A percentile compares a stretch with the other conserved stretches of the same genome.
Evolutionary conservation across 352 stramenopile species (phyloP).

Genomic region (Blastocystis sp.): DNA sequence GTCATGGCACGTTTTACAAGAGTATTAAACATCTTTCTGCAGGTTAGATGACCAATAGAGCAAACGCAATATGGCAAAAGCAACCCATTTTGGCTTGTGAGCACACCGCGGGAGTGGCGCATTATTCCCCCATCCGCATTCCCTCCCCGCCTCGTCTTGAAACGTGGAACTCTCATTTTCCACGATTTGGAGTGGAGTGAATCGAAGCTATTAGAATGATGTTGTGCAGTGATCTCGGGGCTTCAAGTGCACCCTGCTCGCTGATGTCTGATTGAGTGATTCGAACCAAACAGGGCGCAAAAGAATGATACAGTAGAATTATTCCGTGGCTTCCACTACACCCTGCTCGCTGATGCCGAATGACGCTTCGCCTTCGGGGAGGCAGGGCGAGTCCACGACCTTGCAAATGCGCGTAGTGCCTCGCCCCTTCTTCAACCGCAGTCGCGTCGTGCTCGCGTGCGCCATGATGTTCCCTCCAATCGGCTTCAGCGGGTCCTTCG

Average conservation of each 20-base stretch:
- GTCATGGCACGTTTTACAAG: constrained; percentile 30
- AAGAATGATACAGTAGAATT: constrained; percentile 70
- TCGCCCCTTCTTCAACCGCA: constrained; percentile 90
- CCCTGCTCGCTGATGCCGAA: too few relatives aligned
- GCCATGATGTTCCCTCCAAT: constrained; percentile 88
- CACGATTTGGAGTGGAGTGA: not conserved
- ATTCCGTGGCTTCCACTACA: too few relatives aligned
- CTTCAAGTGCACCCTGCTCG: not conserved
- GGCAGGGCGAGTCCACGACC: constrained; percentile 71
- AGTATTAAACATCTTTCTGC: constrained; percentile 34
- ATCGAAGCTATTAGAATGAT: not conserved
- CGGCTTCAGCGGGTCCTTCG: too few relatives aligned
- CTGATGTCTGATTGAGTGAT: not conserved
- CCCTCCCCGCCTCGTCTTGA: not conserved
- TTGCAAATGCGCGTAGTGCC: constrained; percentile 97
- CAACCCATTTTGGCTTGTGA: constrained; percentile 52
- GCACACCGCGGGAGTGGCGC: constrained; percentile 57
- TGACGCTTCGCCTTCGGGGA: too few relatives aligned
- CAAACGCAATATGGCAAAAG: too few relatives aligned
- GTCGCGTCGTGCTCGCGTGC: constrained; percentile 90
- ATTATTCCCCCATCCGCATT: not conserved
- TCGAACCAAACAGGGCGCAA: not conserved
- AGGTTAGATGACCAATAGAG: too few relatives aligned
- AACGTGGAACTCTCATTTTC: constrained; percentile 14
- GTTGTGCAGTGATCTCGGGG: not conserved